These are phyloP conservation scores for Claviceps sp. DNA, from an alignment of 2,329 filamentous ascomycete genomes.

Conservation along the genomic window DNA sequence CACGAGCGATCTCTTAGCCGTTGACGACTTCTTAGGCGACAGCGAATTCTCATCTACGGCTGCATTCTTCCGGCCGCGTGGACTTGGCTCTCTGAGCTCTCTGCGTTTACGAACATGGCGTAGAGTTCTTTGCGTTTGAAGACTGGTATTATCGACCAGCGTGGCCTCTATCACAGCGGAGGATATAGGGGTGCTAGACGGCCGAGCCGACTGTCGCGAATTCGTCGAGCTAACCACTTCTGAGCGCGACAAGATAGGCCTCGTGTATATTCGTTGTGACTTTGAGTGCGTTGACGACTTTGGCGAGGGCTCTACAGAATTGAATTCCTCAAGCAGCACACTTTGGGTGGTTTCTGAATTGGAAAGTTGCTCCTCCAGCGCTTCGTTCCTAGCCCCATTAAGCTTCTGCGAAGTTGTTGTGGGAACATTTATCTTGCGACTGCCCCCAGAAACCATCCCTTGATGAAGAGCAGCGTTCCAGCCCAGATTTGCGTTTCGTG, in stretches of 20 bases:
- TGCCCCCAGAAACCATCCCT: conserved; percentile 41
- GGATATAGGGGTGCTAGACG: conserved; percentile 39
- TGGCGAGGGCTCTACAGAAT: conserved; percentile 22
- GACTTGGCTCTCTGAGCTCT: conserved; percentile 32
- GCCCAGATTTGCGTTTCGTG: conserved; percentile 36
- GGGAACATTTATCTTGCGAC: conserved; percentile 19
- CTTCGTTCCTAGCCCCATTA: conserved; percentile 12
- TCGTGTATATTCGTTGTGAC: conserved; percentile 8
- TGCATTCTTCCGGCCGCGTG: conserved; percentile 6
- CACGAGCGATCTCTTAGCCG: conserved; percentile 7
- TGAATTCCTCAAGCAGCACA: conserved; percentile 30
- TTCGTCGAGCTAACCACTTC: conserved; percentile 29
- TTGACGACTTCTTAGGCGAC: conserved; percentile 15
- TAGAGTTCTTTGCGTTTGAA: conserved; percentile 38
- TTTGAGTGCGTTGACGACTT: conserved; percentile 20
- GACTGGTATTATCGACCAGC: conserved; percentile 33
- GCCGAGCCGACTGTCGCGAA: conserved; percentile 35
- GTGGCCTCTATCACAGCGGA: conserved; percentile 47
- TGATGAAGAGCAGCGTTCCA: conserved; percentile 38
- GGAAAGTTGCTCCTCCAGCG: conserved; percentile 33
- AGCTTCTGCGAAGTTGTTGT: neutral
- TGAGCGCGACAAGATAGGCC: conserved; percentile 22
- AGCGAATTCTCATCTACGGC: conserved; percentile 7
- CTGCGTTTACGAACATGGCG: conserved; percentile 47
- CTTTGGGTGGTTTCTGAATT: conserved; percentile 35